Evolutionary conservation across 2,329 filamentous ascomycete species (phyloP).

Genomic region (Epichloe aotearoae): DNA sequence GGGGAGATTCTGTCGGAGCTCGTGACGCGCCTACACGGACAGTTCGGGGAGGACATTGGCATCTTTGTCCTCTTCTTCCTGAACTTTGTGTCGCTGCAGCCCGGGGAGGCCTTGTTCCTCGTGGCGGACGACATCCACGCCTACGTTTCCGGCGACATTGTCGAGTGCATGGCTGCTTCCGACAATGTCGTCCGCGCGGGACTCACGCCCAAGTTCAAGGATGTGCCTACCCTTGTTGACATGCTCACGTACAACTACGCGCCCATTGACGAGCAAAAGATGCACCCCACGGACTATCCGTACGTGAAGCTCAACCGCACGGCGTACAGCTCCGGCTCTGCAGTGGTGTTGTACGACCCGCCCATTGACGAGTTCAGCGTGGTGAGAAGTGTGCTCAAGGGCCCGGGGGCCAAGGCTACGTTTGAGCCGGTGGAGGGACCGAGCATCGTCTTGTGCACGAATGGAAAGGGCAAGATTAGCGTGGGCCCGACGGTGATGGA

Average conservation of each 20-base stretch:
- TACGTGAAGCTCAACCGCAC: slow-evolving; percentile 71
- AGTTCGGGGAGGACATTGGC: slow-evolving; percentile 90
- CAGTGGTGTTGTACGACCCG: slow-evolving; percentile 72
- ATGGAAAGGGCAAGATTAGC: slow-evolving; percentile 67
- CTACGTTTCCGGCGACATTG: slow-evolving; percentile 85
- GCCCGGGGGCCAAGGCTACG: slow-evolving; percentile 63
- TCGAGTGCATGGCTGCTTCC: slow-evolving; percentile 98
- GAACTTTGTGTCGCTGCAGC: slow-evolving; percentile 78
- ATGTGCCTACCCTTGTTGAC: slow-evolving; percentile 72
- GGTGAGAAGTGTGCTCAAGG: slow-evolving; percentile 63
- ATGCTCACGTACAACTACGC: slow-evolving; percentile 96
- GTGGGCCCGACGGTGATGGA: slow-evolving; percentile 73
- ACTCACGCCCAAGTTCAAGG: slow-evolving; percentile 98
- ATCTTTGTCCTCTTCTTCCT: slow-evolving; percentile 95
- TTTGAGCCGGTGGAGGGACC: slow-evolving; percentile 82
- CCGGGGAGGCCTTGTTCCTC: slow-evolving; percentile 91
- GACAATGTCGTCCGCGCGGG: slow-evolving; percentile 97
- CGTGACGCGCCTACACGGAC: slow-evolving; percentile 60
- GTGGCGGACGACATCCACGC: slow-evolving; percentile 96
- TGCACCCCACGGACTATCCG: slow-evolving; percentile 69
- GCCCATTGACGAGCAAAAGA: slow-evolving; percentile 89
- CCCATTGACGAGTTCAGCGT: slow-evolving; percentile 96
- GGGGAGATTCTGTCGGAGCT: slow-evolving; percentile 64
- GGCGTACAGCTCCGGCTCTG: slow-evolving; percentile 66
- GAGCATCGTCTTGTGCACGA: slow-evolving; percentile 84